Evolutionary conservation across 352 stramenopile genomes (phyloP), one percentile per base, ranked within the genome.

Genomic region (Thraustotheca clavata): DNA sequence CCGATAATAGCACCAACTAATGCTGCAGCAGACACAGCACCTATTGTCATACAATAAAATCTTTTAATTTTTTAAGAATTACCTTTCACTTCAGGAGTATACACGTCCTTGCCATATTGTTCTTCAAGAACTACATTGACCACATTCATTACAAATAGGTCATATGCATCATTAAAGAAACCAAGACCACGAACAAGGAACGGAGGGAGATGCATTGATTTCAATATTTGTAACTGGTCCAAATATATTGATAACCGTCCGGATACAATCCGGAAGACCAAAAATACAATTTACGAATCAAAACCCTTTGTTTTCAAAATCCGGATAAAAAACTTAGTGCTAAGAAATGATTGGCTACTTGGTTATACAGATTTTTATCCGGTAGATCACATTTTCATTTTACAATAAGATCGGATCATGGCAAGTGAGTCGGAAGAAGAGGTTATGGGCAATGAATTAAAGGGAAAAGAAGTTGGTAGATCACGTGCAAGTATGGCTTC

Each of bases 81-180:
- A 6, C 77, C 86, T 69, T 88, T 88, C 59, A 86, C 70, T 33
- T 50, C 68, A 12, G 79, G 71, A 48, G 79, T 83, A 68, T 88
- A 88, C 7, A 80, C 74, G 41, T 81, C 75, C 66, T 78, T 80
- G 16, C 70, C 73, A 62, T 84, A 88, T 60, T 87, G 74, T 67
- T 90, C 77, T n/a, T 76, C 80, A 54, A 90, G 79, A 62, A 90
- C 77, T 60, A 90, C 71, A 72, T 90, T 90, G 69, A 88, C 70
- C 11, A 90, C 71, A 65, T 89, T 89, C 78, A 89, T 87, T 52
- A 88, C 77, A 60, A 89, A 88, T n/a, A 89, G 76, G 36, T 89
- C 80, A 71, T 87, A 89, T 31, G 80, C 75, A 67, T 87, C 80
- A 47, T 87, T 87, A 71, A 81, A 89, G 71, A 89, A 89, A 57